Evolutionary conservation across 257 asterid genomes (phyloP), one percentile per base, ranked within the genome.

Genomic region (Linaria vulgaris): DNA sequence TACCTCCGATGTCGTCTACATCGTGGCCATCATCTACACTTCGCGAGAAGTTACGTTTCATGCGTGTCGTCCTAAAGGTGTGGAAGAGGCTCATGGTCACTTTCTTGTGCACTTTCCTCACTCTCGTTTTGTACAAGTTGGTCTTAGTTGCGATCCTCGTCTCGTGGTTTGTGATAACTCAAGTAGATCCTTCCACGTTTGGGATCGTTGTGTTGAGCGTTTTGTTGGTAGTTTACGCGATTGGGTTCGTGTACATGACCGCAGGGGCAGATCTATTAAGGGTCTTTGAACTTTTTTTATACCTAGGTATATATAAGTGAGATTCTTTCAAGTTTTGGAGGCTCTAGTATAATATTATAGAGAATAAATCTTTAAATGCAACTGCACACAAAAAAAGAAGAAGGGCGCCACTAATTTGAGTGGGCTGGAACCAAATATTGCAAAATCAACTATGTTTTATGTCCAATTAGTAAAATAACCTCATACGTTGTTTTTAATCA

Each of bases 31-130:
- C 56, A 59, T 64, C 9, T 82, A 82, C 65, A 78, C 90, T 5
- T 70, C 79, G 3, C 74, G 76, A 0, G 88, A 82, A 11, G 15
- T 75, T 6, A 66, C 74, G 12, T 80, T 76, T 87, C 72, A 74
- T 80, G 67, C 72, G 82, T 49, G 87, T 84, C 30, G 83, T 84
- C 38, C 91, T 89, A 2, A 79, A 55, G 70, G 91, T 83, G 1
- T 86, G 95, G 91, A 83, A 79, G 77, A 63, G 88, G 67, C 80
- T 83, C 8, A 64, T 82, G 67, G 59, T 72, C 48, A 83, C 95
- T 14, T 83, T 83, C 54, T 19, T 82, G 13, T 79, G 81, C 63
- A 54, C 75, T 44, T 76, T 74, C 50, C 15, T 73, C 0, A 75
- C 79, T 0, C 71, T 79, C 27, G 74, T 73, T 4, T 56, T 31